phyloP scores from a whole-genome alignment of 2,329 filamentous ascomycete genomes.

The Clonostachys solani region DNA sequence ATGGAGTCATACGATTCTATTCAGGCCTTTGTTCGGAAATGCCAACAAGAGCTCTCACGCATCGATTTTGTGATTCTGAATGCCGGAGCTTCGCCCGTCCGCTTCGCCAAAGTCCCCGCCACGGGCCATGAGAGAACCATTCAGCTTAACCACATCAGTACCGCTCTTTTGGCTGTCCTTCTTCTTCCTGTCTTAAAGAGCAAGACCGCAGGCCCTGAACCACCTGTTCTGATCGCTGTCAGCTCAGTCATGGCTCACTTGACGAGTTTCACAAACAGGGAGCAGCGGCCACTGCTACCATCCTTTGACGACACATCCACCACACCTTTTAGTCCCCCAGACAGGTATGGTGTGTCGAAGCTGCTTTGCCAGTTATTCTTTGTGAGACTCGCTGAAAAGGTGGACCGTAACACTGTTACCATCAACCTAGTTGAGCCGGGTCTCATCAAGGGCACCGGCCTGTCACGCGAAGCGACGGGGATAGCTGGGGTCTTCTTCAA shows the following conservation, averaged over 20 bases:
- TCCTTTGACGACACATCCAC: slow-evolving; percentile 17
- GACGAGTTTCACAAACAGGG: slow-evolving; percentile 15
- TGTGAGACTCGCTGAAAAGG: slow-evolving; percentile 27
- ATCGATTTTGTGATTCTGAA: slow-evolving; percentile 24
- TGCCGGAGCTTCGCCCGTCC: slow-evolving; percentile 15
- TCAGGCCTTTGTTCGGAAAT: slow-evolving; percentile 8
- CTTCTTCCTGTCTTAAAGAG: slow-evolving; percentile 14
- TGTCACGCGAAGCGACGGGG: slow-evolving; percentile 8
- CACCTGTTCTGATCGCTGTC: slow-evolving; percentile 16
- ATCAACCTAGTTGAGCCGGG: slow-evolving; percentile 28
- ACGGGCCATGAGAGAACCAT: slow-evolving; percentile 21
- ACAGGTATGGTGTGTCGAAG: slow-evolving; percentile 22
- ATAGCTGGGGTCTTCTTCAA: not conserved
- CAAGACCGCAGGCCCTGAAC: slow-evolving; percentile 8
- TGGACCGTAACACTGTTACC: slow-evolving; percentile 22
- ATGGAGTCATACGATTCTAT: slow-evolving; percentile 17
- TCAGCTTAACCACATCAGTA: slow-evolving; percentile 25
- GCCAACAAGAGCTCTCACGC: slow-evolving; percentile 4
- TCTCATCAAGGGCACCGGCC: slow-evolving; percentile 15
- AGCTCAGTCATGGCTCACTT: slow-evolving; percentile 18
- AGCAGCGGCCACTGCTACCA: slow-evolving; percentile 14
- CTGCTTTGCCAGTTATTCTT: slow-evolving; percentile 25
- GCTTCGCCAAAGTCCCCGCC: slow-evolving; percentile 7
- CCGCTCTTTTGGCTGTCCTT: slow-evolving; percentile 16
- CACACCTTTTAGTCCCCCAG: slow-evolving; percentile 10